These are phyloP conservation scores for Exophiala calicioides DNA, from an alignment of 2,329 filamentous ascomycete species.

Conservation along the genomic window DNA sequence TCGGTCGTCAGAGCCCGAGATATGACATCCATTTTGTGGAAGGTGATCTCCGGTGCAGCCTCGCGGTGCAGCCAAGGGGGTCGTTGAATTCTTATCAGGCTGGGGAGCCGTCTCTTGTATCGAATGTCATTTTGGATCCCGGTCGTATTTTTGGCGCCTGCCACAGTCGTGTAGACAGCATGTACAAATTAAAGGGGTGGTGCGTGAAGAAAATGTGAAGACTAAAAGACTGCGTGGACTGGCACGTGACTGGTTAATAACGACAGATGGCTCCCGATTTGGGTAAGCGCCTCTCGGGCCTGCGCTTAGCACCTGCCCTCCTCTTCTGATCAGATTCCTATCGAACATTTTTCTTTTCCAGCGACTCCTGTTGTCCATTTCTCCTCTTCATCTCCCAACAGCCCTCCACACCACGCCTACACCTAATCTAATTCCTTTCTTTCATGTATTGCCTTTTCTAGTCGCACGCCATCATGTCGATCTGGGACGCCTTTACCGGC, in stretches of 20 bases:
- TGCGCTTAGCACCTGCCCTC: too few relatives aligned
- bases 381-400: slow-evolving; percentile 2
- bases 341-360: slow-evolving; percentile 15
- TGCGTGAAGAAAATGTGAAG: too few relatives aligned
- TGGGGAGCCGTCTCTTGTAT: too few relatives aligned
- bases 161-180: too few relatives aligned
- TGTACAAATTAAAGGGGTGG: too few relatives aligned
- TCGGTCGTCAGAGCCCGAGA: slow-evolving; percentile 30
- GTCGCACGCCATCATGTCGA: slow-evolving; percentile 47
- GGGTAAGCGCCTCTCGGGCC: too few relatives aligned
- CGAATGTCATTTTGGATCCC: too few relatives aligned
- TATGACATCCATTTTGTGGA: slow-evolving; percentile 27
- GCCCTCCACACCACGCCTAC: not conserved
- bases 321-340: slow-evolving; percentile 3
- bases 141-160: too few relatives aligned
- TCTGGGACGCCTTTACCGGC: slow-evolving; percentile 64
- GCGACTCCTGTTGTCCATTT: not conserved
- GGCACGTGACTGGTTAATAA: too few relatives aligned
- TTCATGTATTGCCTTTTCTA: slow-evolving; percentile 4
- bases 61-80: too few relatives aligned
- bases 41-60: not conserved
- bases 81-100: too few relatives aligned
- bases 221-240: too few relatives aligned
- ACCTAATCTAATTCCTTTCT: slow-evolving; percentile 5
- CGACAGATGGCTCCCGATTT: not conserved